Base-by-base conservation (phyloP, 805 yeast species). In the Kuraishia floccosa region DNA sequence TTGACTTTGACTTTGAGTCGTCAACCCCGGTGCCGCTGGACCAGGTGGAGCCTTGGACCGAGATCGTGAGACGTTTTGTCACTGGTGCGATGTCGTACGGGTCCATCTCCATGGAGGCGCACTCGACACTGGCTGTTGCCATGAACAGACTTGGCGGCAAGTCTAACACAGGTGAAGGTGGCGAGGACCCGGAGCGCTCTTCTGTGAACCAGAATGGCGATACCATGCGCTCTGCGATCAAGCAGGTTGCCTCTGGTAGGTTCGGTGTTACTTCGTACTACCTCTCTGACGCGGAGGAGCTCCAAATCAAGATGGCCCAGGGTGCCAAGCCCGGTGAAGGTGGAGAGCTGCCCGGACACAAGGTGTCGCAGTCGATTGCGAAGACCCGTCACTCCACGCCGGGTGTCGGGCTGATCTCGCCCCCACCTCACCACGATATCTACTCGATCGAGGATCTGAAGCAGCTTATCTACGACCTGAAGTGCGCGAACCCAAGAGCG, bases 21-120 rank as follows among this genome's bases (percentile, higher is more conserved):
- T 68, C 85, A 1, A 66, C 64, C 4, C 70, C 87, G 4, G 91
- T 89, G 32, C 96, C 98, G 35, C 62, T 89, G 39, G 98, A 89
- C 50, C 97, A 91, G 61, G 98, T 89, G 43, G 98, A 89, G 64
- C 98, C 98, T 27, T 89, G 98, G 98, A 91, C 97, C 23, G 98
- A 89, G 56, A 89, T 89, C 54, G 98, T 87, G 21, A 77, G 96
- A 47, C 73, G 98, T 47, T 91, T 91, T 54, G 87, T 87, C 40
- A 87, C 98, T n/a, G 98, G 98, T 63, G 98, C 98, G 32, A 89
- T 89, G 98, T 87, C 96, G 2, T 89, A 91, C 51, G 98, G 98
- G 50, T 89, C 97, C 30, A 89, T 89, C 50, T 89, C 97, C 4
- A 82, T 87, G 94, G 98, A 89, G 59, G 87, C 96, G 2, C 98